Conservation (phyloP, 2,329 filamentous ascomycete species). For the Aspergillus versicolor region DNA sequence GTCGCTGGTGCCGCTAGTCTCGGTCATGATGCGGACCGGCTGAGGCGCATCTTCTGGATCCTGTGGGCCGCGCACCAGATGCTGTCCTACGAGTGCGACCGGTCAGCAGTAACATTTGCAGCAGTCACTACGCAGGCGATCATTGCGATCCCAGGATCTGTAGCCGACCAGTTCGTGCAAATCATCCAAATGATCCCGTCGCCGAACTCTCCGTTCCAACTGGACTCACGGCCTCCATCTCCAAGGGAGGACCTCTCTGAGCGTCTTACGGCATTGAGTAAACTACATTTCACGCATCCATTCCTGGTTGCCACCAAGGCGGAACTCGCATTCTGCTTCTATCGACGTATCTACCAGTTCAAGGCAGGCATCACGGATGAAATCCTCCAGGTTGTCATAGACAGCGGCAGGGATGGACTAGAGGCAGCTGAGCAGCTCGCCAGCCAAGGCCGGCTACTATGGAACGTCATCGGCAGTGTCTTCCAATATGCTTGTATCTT, state of each 20-base stretch:
- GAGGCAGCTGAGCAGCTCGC: conserved; percentile 24
- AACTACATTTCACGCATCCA: conserved; percentile 22
- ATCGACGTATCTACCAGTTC: conserved; percentile 31
- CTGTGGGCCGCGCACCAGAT: conserved; percentile 33
- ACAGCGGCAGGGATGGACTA: conserved; percentile 22
- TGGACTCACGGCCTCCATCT: conserved; percentile 14
- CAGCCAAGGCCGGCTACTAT: conserved; percentile 26
- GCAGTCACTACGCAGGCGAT: conserved; percentile 27
- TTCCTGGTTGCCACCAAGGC: conserved; percentile 31
- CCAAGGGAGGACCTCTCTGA: conserved; percentile 24
- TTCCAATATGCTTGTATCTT: conserved; percentile 32
- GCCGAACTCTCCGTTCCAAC: conserved; percentile 25
- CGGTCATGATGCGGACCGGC: conserved; percentile 31
- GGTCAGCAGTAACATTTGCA: conserved; percentile 25
- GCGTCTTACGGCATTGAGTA: conserved; percentile 22
- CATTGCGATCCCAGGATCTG: conserved; percentile 18
- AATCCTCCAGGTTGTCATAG: conserved; percentile 21
- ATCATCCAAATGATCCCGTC: conserved; percentile 28
- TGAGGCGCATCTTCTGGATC: conserved; percentile 35
- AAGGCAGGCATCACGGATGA: conserved; percentile 24
- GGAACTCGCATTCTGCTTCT: conserved; percentile 33
- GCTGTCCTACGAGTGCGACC: conserved; percentile 34
- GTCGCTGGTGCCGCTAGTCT: conserved; percentile 17
- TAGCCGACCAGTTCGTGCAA: conserved; percentile 30
- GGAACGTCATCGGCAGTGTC: conserved; percentile 34